Evolutionary conservation across 768 basidiomycete genomes (phyloP), one percentile per base, ranked within the genome.

Genomic region (Kwoniella europaea): DNA sequence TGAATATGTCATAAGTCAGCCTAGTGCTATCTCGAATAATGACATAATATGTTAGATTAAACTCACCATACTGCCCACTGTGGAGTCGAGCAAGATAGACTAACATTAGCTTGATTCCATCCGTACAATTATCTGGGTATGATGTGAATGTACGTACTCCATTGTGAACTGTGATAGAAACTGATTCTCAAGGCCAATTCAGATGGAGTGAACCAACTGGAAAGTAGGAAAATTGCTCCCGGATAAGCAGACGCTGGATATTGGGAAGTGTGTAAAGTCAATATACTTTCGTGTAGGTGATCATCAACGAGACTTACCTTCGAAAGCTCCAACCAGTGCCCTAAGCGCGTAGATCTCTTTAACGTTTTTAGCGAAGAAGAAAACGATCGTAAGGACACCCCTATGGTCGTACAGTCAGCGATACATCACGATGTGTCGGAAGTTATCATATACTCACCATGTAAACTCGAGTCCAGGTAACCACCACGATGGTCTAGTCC

Each of bases 281-380:
- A 35, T 35, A 35, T 35, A 35, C 35, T 35, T 35, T 35, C 35
- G 35, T 35, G 35, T 35, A 35, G 35, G 35, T 35, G 35, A 35
- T 35, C 35, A 35, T 35, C 35, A 6, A 35, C 35, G 35, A 35
- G 46, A 18, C 46, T 50, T 18, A 50, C 46, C 46, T 57, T 80
- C 79, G 29, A 70, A 68, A 10, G 71, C 67, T 4, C 79, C 79
- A 52, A 80, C 77, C 53, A 80, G 75, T 57, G 78, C 76, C n/a
- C 79, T 59, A 9, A 80, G 64, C 16, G 64, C 76, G 63, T 78
- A 78, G 60, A 71, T 67, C 44, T 53, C 41, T 24, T 71, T 54
- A 44, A 42, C 64, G 41, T 67, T 43, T 35, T 67, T 63, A 55
- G 56, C 64, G n/a, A 53, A 52, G 44, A 67, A 63, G 55, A 76